phyloP scores from a whole-genome alignment of 192 early-diverging fungal species.

The Coemansia sp. region DNA sequence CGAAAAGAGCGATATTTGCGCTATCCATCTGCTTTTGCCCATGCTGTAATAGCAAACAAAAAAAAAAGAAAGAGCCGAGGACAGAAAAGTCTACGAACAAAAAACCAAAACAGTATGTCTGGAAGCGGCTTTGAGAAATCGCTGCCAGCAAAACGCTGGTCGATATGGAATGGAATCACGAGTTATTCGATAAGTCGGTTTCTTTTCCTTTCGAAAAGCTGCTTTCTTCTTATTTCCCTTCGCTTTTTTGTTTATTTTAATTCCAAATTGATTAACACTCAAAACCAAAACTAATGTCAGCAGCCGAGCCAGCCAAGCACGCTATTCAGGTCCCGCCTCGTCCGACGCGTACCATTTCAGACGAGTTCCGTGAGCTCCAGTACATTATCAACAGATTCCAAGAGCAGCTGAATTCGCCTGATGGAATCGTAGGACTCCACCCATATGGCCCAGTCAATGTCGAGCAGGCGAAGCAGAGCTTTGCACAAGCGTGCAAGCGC shows the following conservation, averaged over 20 bases:
- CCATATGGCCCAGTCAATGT: slow-evolving; percentile 44
- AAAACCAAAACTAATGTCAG: neutral
- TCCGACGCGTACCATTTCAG: slow-evolving; percentile 37
- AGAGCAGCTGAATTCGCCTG: slow-evolving; percentile 27
- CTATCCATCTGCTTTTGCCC: too few species aligned
- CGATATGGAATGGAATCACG: too few species aligned
- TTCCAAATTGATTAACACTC: neutral
- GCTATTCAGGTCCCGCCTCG: slow-evolving; percentile 7
- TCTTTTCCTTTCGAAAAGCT: too few species aligned
- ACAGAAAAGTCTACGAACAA: too few species aligned
- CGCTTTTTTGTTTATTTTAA: slow-evolving; percentile 2
- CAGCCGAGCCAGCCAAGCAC: neutral
- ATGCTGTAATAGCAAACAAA: too few species aligned
- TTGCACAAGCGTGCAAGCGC: slow-evolving; percentile 29
- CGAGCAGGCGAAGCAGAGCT: slow-evolving; percentile 24
- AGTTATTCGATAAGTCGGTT: too few species aligned
- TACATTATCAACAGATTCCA: slow-evolving; percentile 35
- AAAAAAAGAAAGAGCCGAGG: too few species aligned
- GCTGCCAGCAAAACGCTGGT: too few species aligned
- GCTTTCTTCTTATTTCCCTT: slow-evolving; percentile 6
- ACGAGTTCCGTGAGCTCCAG: slow-evolving; percentile 45
- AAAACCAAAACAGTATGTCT: too few species aligned
- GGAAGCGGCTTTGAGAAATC: too few species aligned
- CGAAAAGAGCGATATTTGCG: too few species aligned
- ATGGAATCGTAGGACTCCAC: slow-evolving; percentile 38